A percentile compares a stretch with the other conserved stretches of the same genome.
These are phyloP conservation scores for Gliomastix tumulicola DNA, from an alignment of 2,329 filamentous ascomycete species.

Conservation along the genomic window DNA sequence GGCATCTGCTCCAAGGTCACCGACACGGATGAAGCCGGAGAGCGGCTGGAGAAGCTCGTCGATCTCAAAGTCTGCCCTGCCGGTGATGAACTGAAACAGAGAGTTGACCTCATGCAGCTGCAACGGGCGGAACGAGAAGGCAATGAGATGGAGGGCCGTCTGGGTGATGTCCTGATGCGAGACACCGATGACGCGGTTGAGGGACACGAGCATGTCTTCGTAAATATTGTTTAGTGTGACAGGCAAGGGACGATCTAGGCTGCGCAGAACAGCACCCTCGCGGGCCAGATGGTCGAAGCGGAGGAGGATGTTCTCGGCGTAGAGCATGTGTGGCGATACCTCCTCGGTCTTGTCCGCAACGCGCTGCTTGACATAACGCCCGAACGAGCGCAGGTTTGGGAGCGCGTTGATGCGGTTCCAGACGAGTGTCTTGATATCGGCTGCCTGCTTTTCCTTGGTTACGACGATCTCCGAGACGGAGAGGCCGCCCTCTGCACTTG, in stretches of 20 bases:
- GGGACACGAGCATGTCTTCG: slow-evolving; percentile 13
- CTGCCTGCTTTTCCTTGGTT: slow-evolving; percentile 16
- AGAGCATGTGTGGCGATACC: slow-evolving; percentile 25
- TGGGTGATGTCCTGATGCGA: slow-evolving; percentile 10
- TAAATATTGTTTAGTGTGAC: slow-evolving; percentile 16
- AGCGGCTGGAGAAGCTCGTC: slow-evolving; percentile 17
- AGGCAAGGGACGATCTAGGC: slow-evolving; percentile 14
- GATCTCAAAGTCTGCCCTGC: slow-evolving; percentile 11
- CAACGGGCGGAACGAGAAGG: slow-evolving; percentile 13
- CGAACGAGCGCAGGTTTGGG: slow-evolving; percentile 13
- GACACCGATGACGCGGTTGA: slow-evolving; percentile 11
- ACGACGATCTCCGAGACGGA: slow-evolving; percentile 7
- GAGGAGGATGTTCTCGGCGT: slow-evolving; percentile 23
- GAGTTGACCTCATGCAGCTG: slow-evolving; percentile 13
- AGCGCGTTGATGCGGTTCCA: slow-evolving; percentile 17
- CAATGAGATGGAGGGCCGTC: slow-evolving; percentile 16
- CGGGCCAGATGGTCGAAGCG: slow-evolving; percentile 20
- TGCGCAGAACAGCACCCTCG: slow-evolving; percentile 20
- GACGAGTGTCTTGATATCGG: slow-evolving; percentile 17
- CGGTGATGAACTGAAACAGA: slow-evolving; percentile 9
- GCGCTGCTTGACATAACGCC: slow-evolving; percentile 17
- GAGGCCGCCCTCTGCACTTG: too few species aligned
- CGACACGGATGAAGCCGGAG: slow-evolving; percentile 14
- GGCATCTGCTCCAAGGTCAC: slow-evolving; percentile 13
- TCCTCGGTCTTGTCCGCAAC: slow-evolving; percentile 19